phyloP scores from a whole-genome alignment of 2,329 filamentous ascomycete genomes.

The Colletotrichum phormii region DNA sequence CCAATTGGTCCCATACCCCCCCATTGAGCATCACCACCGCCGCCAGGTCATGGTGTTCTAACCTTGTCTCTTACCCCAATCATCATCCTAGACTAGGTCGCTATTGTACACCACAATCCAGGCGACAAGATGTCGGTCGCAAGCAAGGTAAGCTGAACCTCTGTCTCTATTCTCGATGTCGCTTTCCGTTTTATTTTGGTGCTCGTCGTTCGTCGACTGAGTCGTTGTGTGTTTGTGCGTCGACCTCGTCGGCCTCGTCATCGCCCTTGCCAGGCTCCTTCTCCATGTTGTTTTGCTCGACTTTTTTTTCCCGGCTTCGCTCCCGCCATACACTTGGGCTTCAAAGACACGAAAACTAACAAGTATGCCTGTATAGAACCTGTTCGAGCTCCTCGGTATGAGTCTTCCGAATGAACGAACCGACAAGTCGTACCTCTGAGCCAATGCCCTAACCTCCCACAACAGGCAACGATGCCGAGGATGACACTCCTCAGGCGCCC shows the following conservation, averaged over 20 bases:
- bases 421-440: slow-evolving; percentile 36
- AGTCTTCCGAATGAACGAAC: slow-evolving; percentile 42
- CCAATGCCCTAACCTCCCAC: slow-evolving; percentile 33
- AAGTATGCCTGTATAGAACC: slow-evolving; percentile 73
- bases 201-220: slow-evolving; percentile 1
- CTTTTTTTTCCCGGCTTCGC: background rate
- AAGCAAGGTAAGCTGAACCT: slow-evolving; percentile 36
- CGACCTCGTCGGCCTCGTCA: background rate
- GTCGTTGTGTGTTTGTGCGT: slow-evolving; percentile 16
- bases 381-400: slow-evolving; percentile 98
- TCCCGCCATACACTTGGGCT: background rate
- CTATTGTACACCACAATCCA: slow-evolving; percentile 41
- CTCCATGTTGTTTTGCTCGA: background rate
- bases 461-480: slow-evolving; percentile 72
- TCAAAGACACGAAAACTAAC: slow-evolving; percentile 1
- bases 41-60: slow-evolving; percentile 40
- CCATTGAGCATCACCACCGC: slow-evolving; percentile 37
- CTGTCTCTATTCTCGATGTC: slow-evolving; percentile 7
- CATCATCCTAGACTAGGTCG: slow-evolving; percentile 40
- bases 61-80: slow-evolving; percentile 38
- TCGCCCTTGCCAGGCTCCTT: background rate
- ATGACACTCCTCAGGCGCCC: slow-evolving; percentile 82
- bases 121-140: slow-evolving; percentile 41
- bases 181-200: slow-evolving; percentile 6
- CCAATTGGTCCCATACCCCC: slow-evolving; percentile 35